Base-by-base conservation (phyloP, 441 rosid species). In the Brassica balearica region DNA sequence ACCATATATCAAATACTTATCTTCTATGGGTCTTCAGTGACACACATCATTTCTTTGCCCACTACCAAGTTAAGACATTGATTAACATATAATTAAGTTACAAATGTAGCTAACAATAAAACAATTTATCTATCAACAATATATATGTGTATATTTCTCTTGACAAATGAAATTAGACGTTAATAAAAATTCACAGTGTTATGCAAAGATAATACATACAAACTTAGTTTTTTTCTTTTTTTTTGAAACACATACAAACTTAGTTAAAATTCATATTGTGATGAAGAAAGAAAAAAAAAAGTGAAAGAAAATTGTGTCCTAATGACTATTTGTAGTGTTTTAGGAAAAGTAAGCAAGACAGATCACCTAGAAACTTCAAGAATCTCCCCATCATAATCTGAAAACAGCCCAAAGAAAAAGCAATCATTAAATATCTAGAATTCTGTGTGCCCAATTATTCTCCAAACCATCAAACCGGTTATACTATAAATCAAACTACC, bases 331-430 rank as follows among this genome's bases (percentile, higher is more conserved):
- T 20, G 69, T 15, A 32, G 59, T 71, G 67, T 64, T 46, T 64
- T 3, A 65, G 12, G 56, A 72, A 59, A 77, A 71, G 36, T 10
- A 77, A 56, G 27, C 19, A 41, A 73, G 11, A 65, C 27, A 70
- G 53, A 58, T 15, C 38, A 32, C 48, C 82, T 75, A 71, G 76
- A 75, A 75, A 68, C 76, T 75, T 80, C 83, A 75, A 65, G 83
- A 75, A 75, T 70, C 80, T 64, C 12, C 65, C 53, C 69, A 55
- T 22, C 62, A 56, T 32, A 62, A 68, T 60, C 34, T 7, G 36
- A 14, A 69, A 27, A 69, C 20, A 67, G 36, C 11, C n/a, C 55
- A 69, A 51, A 48, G 19, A 65, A 75, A 73, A 64, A 51, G 69
- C n/a, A 66, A 68, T 63, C 71, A 79, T 68, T 74, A 43, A 69